These are phyloP conservation scores for Cryoendolithus antarcticus DNA, from an alignment of 2,329 filamentous ascomycete species.

Conservation along the genomic window DNA sequence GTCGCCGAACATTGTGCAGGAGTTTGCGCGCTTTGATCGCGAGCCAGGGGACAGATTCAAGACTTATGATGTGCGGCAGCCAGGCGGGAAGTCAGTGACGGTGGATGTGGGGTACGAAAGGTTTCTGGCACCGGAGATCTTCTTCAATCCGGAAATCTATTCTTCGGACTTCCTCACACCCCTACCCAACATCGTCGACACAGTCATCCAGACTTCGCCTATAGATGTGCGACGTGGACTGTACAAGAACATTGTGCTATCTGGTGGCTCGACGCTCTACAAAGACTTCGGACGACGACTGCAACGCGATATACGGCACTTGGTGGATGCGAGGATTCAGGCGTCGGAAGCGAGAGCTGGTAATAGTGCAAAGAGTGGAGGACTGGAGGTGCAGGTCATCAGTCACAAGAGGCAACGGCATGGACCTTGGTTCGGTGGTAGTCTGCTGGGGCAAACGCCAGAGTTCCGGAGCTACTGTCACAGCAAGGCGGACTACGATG, in stretches of 20 bases:
- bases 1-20: constrained; percentile 96
- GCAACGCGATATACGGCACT: constrained; percentile 91
- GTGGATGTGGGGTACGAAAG: constrained; percentile 97
- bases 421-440: constrained; percentile 96
- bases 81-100: constrained; percentile 69
- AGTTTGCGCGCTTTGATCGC: constrained; percentile 86
- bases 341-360: constrained; percentile 86
- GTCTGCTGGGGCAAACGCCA: constrained; percentile 87
- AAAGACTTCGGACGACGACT: constrained; percentile 94
- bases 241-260: constrained; percentile 99
- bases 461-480: constrained; percentile 99
- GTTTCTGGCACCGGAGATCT: constrained; percentile 96
- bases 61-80: constrained; percentile 76
- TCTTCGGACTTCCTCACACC: constrained; percentile 97
- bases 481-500: constrained; percentile 68
- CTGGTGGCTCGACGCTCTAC: constrained; percentile 92
- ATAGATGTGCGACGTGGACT: constrained; percentile 94
- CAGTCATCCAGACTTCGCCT: constrained; percentile 91
- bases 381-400: constrained; percentile 92
- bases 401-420: constrained; percentile 95
- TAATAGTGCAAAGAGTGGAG: constrained; percentile 73
- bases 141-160: constrained; percentile 99
- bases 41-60: constrained; percentile 76
- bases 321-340: constrained; percentile 85
- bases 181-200: constrained; percentile 84